Conservation (phyloP, 1,284 basidiomycete species). For the Microbotryum violaceum region DNA sequence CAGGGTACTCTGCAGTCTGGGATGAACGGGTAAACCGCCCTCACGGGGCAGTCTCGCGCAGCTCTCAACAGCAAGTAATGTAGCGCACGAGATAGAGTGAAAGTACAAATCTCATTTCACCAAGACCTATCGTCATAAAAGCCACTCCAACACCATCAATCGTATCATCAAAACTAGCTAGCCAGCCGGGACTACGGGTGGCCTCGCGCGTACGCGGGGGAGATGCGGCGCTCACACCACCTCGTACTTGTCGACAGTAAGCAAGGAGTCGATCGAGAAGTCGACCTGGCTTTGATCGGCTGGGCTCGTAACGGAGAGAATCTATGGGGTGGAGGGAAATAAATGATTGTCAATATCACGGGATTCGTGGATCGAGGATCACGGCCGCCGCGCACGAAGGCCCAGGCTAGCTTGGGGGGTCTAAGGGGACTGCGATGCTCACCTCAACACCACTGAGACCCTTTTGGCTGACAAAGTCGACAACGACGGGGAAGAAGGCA, state of each 20-base stretch:
- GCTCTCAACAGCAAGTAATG: too few species aligned
- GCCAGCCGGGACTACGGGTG: too few species aligned
- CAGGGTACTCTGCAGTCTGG: too few species aligned
- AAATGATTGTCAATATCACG: not conserved
- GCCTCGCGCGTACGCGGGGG: too few species aligned
- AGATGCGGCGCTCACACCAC: conserved; percentile 38
- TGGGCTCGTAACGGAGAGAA: conserved; percentile 22
- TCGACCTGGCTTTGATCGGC: conserved; percentile 16
- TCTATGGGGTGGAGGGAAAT: conserved; percentile 6
- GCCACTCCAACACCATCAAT: too few species aligned
- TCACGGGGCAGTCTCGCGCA: too few species aligned
- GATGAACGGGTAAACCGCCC: too few species aligned
- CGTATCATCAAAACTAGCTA: too few species aligned
- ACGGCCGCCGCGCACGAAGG: not conserved
- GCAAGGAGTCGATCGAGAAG: conserved; percentile 40
- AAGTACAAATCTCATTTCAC: too few species aligned
- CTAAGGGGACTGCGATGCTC: not conserved
- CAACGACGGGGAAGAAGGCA: conserved; percentile 86
- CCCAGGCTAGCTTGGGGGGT: not conserved
- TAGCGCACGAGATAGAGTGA: too few species aligned
- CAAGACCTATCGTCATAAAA: too few species aligned
- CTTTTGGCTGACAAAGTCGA: conserved; percentile 60
- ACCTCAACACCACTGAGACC: conserved; percentile 39
- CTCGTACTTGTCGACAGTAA: conserved; percentile 61
- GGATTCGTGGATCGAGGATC: not conserved